phyloP scores from a whole-genome alignment of 2,329 filamentous ascomycete species.

The Pseudocercospora vitis region DNA sequence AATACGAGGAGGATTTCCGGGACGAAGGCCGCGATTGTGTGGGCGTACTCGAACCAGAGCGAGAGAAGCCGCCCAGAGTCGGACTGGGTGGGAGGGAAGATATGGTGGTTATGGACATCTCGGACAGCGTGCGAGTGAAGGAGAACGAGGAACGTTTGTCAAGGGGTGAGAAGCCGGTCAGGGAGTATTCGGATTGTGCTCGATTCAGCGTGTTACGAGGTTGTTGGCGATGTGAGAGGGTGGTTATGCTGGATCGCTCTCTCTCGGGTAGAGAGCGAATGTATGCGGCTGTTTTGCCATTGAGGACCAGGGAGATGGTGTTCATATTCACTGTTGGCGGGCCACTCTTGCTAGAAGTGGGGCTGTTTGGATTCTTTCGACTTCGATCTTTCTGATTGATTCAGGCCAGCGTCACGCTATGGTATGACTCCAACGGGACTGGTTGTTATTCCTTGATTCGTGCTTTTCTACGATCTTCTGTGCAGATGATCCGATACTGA shows the following conservation, averaged over 20 bases:
- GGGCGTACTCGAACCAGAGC: slow-evolving; percentile 5
- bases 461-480: neutral
- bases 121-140: neutral
- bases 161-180: neutral
- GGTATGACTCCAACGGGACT: neutral
- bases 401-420: neutral
- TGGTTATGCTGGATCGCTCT: slow-evolving; percentile 19
- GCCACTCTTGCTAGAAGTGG: neutral
- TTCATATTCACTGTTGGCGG: slow-evolving; percentile 25
- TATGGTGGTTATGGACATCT: slow-evolving; percentile 5
- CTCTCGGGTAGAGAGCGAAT: slow-evolving; percentile 23
- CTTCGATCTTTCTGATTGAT: neutral
- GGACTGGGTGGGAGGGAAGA: slow-evolving; percentile 3
- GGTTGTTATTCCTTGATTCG: neutral
- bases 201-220: neutral
- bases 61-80: too few relatives aligned
- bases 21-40: slow-evolving; percentile 8
- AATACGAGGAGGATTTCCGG: slow-evolving; percentile 16
- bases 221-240: neutral
- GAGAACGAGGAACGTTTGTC: slow-evolving; percentile 3
- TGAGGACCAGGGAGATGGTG: slow-evolving; percentile 33
- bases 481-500: neutral
- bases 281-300: slow-evolving; percentile 29
- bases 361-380: neutral
- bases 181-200: neutral